phyloP scores from a whole-genome alignment of 768 basidiomycete genomes.

The Termitomyces sp. region DNA sequence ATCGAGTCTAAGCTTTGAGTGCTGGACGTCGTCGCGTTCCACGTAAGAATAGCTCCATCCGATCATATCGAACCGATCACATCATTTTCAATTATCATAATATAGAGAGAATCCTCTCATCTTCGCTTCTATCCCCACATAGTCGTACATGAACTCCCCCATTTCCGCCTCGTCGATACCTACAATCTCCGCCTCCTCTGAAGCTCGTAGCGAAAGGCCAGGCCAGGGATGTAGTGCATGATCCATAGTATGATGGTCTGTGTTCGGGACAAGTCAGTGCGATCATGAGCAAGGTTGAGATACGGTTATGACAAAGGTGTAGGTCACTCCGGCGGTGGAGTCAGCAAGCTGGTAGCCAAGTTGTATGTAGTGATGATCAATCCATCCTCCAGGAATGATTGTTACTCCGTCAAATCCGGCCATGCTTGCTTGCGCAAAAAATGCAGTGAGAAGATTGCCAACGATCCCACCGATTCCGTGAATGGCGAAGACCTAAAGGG shows the following conservation, averaged over 20 bases:
- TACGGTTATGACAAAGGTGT: slow-evolving; percentile 74
- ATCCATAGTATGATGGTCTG: slow-evolving; percentile 79
- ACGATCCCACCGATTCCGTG: slow-evolving; percentile 74
- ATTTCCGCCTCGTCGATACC: not conserved
- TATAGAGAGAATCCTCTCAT: not conserved
- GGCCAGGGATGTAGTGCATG: slow-evolving; percentile 35
- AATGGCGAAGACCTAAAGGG: slow-evolving; percentile 76
- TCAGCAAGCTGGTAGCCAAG: slow-evolving; percentile 83
- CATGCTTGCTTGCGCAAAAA: slow-evolving; percentile 80
- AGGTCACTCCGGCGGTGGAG: slow-evolving; percentile 54
- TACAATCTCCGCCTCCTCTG: not conserved
- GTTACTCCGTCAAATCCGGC: slow-evolving; percentile 75
- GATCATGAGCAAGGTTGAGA: slow-evolving; percentile 14
- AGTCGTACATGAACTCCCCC: not conserved
- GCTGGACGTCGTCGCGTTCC: not conserved
- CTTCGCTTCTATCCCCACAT: not conserved
- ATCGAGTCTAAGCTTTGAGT: not conserved
- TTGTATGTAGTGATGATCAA: slow-evolving; percentile 76
- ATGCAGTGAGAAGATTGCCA: slow-evolving; percentile 77
- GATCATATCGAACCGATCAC: not conserved
- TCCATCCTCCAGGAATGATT: slow-evolving; percentile 74
- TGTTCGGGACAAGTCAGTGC: slow-evolving; percentile 16
- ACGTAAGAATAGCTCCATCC: not conserved
- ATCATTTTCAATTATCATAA: too few species aligned
- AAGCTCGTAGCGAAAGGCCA: not conserved